Percentiles rank a stretch among this genome's conserved stretches.
Evolutionary conservation across 352 stramenopile species (phyloP).

Genomic region (Pythium aristosporum): DNA sequence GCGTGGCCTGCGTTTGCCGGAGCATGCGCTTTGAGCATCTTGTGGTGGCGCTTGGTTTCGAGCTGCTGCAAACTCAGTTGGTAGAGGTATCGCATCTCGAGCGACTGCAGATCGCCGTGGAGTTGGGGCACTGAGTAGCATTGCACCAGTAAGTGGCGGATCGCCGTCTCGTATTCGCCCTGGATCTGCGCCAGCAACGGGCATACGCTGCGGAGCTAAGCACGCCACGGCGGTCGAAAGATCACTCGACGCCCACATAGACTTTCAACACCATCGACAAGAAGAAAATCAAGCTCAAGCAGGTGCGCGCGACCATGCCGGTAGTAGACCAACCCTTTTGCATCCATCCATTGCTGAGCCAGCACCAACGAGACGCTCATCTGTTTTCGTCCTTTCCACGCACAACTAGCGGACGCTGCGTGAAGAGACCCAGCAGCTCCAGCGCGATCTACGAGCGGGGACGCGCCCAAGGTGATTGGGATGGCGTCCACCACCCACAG

Average conservation of each 20-base stretch:
- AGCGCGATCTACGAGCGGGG: background rate
- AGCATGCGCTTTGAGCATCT: constrained; percentile 46
- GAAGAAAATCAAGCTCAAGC: constrained; percentile 52
- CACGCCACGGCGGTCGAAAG: background rate
- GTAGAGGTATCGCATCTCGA: constrained; percentile 62
- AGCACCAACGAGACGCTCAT: too few relatives aligned
- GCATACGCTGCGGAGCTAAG: constrained; percentile 39
- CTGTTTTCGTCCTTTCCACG: too few relatives aligned
- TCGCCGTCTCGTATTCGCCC: constrained; percentile 57
- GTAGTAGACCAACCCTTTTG: constrained; percentile 14
- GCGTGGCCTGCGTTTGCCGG: constrained; percentile 49
- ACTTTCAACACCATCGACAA: constrained; percentile 37
- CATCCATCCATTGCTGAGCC: too few relatives aligned
- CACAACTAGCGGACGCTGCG: constrained; percentile 8
- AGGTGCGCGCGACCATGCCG: constrained; percentile 43
- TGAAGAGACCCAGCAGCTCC: constrained; percentile 20
- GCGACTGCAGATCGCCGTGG: constrained; percentile 48
- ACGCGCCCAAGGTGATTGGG: background rate
- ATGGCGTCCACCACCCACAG: background rate
- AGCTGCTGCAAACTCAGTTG: constrained; percentile 48
- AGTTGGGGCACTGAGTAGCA: constrained; percentile 49
- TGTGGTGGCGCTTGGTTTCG: constrained; percentile 36
- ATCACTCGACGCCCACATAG: background rate
- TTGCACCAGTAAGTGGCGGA: constrained; percentile 31
- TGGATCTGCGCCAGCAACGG: constrained; percentile 61